These are phyloP conservation scores for Thielaviopsis ethacetica DNA, from an alignment of 2,329 filamentous ascomycete species.

Conservation along the genomic window DNA sequence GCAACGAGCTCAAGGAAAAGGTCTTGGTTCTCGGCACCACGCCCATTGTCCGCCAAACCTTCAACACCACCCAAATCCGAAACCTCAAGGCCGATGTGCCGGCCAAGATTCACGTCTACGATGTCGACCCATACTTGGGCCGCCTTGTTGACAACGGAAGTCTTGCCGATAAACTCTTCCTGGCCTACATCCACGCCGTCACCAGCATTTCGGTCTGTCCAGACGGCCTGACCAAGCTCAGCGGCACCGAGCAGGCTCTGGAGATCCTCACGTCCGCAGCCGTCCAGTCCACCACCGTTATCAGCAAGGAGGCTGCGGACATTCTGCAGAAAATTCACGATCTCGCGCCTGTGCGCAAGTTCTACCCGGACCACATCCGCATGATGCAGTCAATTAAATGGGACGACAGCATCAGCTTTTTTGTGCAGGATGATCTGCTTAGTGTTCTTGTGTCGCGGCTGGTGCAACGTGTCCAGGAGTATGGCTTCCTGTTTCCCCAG, in stretches of 20 bases:
- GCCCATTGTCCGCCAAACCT: too few relatives aligned
- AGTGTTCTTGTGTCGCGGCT: not conserved
- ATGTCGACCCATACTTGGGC: conserved; percentile 32
- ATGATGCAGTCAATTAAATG: conserved; percentile 33
- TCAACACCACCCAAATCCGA: too few relatives aligned
- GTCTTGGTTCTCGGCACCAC: conserved; percentile 19
- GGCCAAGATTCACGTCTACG: conserved; percentile 25
- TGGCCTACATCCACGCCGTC: conserved; percentile 35
- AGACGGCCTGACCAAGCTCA: conserved; percentile 30
- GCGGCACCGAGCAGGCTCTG: conserved; percentile 38
- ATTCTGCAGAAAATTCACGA: conserved; percentile 23
- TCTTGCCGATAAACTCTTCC: conserved; percentile 33
- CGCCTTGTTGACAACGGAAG: conserved; percentile 32
- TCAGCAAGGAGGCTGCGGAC: conserved; percentile 21
- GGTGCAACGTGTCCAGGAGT: not conserved
- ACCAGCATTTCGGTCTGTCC: conserved; percentile 33
- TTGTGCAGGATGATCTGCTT: conserved; percentile 27
- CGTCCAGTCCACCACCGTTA: conserved; percentile 27
- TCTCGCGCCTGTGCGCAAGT: conserved; percentile 26
- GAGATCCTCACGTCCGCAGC: conserved; percentile 31
- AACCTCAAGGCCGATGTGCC: not conserved
- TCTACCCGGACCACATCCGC: conserved; percentile 24
- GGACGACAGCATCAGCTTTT: conserved; percentile 21
- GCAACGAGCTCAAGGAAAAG: conserved; percentile 17
- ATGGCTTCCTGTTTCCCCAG: not conserved